phyloP scores from a whole-genome alignment of 768 basidiomycete genomes.

The Crassisporium funariophilum region DNA sequence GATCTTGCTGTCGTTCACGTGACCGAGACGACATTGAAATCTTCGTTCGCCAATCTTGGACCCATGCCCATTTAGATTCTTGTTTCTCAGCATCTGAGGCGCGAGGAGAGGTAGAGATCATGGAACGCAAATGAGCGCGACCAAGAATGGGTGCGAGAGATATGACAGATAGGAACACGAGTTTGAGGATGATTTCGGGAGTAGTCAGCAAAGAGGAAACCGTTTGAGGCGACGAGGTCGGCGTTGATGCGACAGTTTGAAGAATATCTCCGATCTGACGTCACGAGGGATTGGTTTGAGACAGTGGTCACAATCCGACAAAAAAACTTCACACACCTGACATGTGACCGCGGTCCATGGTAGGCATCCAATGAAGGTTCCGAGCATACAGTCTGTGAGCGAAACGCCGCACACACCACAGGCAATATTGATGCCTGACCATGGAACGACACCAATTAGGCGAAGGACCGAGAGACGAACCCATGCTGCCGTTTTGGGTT shows the following conservation, averaged over 20 bases:
- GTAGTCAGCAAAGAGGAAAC: slow-evolving; percentile 85
- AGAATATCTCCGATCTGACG: slow-evolving; percentile 83
- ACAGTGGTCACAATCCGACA: slow-evolving; percentile 12
- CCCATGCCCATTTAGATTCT: slow-evolving; percentile 56
- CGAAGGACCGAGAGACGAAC: slow-evolving; percentile 85
- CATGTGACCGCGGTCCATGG: slow-evolving; percentile 94
- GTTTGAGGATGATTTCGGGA: slow-evolving; percentile 81
- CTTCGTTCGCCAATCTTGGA: slow-evolving; percentile 68
- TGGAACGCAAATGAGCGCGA: slow-evolving; percentile 60
- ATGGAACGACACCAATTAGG: slow-evolving; percentile 91
- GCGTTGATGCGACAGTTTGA: slow-evolving; percentile 77
- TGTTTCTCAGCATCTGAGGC: slow-evolving; percentile 27
- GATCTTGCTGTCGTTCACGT: slow-evolving; percentile 44
- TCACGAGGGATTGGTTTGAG: slow-evolving; percentile 16
- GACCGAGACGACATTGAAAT: slow-evolving; percentile 58
- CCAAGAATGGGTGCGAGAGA: slow-evolving; percentile 88
- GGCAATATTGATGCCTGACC: slow-evolving; percentile 97
- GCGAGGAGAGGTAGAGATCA: slow-evolving; percentile 44
- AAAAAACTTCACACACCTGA: slow-evolving; percentile 53
- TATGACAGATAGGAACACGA: slow-evolving; percentile 78
- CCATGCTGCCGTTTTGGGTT: slow-evolving; percentile 61
- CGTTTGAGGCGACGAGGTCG: slow-evolving; percentile 70
- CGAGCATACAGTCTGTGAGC: slow-evolving; percentile 72
- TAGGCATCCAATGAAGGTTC: slow-evolving; percentile 80
- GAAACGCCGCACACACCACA: slow-evolving; percentile 90